Conservation (phyloP, 345 rosid genomes). For the Salix purpurea region DNA sequence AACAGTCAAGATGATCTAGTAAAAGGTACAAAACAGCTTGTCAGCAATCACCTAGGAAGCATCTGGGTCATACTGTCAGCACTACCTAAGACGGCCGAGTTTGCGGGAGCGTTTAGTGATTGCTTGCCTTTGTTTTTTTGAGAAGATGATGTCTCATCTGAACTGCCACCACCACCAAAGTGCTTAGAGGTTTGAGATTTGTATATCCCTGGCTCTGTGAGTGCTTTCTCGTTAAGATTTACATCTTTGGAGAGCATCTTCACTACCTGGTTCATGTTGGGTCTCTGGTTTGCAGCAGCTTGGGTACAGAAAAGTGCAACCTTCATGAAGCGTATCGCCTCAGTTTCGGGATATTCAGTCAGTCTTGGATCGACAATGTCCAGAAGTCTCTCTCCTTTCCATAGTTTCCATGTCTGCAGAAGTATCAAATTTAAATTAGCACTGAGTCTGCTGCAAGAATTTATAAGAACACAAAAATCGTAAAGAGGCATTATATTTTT, state of each 20-base stretch:
- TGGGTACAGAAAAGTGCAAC: slow-evolving; percentile 89
- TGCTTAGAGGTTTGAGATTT: slow-evolving; percentile 24
- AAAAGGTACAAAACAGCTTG: neutral
- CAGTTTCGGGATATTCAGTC: slow-evolving; percentile 47
- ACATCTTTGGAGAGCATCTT: slow-evolving; percentile 77
- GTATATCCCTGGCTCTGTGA: slow-evolving; percentile 66
- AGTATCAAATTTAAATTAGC: slow-evolving; percentile 14
- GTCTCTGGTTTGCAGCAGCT: slow-evolving; percentile 61
- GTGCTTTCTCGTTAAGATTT: slow-evolving; percentile 53
- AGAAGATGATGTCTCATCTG: slow-evolving; percentile 47
- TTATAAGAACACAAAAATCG: neutral
- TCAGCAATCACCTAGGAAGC: slow-evolving; percentile 55
- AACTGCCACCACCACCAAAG: slow-evolving; percentile 19
- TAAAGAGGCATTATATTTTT: neutral
- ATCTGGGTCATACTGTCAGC: slow-evolving; percentile 39
- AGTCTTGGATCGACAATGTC: slow-evolving; percentile 71
- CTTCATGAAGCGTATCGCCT: slow-evolving; percentile 59
- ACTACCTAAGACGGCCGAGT: slow-evolving; percentile 20
- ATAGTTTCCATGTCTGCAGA: slow-evolving; percentile 83
- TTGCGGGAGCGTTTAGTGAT: slow-evolving; percentile 23
- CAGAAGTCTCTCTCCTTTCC: slow-evolving; percentile 58
- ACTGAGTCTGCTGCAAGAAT: neutral
- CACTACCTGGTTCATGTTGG: slow-evolving; percentile 77
- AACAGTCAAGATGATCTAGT: neutral
- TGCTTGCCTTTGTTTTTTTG: slow-evolving; percentile 42